A percentile compares a stretch with the other conserved stretches of the same genome.
Conservation (phyloP, 441 rosid species). For the Populus tomentosa region DNA sequence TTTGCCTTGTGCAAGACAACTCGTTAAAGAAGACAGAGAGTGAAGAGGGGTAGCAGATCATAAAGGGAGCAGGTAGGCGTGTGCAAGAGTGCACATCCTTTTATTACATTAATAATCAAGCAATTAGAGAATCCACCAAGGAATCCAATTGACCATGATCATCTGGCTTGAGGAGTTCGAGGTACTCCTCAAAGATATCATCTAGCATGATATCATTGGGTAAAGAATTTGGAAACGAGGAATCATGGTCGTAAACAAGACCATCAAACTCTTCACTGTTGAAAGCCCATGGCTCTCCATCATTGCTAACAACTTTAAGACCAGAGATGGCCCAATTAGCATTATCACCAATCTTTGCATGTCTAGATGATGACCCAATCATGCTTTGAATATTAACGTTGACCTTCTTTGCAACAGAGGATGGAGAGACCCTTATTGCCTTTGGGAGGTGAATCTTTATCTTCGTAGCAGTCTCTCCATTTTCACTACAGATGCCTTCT, state of each 20-base stretch:
- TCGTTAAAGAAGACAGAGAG: no score
- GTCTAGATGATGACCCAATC: neutral
- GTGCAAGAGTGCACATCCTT: neutral
- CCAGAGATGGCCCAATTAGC: neutral
- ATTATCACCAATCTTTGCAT: neutral
- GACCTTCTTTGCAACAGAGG: neutral
- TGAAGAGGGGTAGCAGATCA: neutral
- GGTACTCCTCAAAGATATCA: slow-evolving; percentile 22
- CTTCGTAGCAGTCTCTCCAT: neutral
- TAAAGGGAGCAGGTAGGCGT: neutral
- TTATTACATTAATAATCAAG: slow-evolving; percentile 7
- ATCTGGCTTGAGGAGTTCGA: slow-evolving; percentile 20
- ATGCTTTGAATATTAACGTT: neutral
- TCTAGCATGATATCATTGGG: slow-evolving; percentile 7
- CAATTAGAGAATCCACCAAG: slow-evolving; percentile 24
- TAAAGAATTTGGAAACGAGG: neutral
- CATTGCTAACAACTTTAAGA: neutral
- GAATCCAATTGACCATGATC: slow-evolving; percentile 11
- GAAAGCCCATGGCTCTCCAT: neutral
- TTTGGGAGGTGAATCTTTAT: slow-evolving; percentile 34
- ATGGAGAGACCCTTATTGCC: slow-evolving; percentile 28
- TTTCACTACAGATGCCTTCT: neutral
- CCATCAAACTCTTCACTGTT: neutral
- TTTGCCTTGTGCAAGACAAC: no score
- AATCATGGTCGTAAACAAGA: neutral